A percentile compares a stretch with the other conserved stretches of the same genome.
Conservation (phyloP, 2,329 filamentous ascomycete species). For the Penicillium digitatum region DNA sequence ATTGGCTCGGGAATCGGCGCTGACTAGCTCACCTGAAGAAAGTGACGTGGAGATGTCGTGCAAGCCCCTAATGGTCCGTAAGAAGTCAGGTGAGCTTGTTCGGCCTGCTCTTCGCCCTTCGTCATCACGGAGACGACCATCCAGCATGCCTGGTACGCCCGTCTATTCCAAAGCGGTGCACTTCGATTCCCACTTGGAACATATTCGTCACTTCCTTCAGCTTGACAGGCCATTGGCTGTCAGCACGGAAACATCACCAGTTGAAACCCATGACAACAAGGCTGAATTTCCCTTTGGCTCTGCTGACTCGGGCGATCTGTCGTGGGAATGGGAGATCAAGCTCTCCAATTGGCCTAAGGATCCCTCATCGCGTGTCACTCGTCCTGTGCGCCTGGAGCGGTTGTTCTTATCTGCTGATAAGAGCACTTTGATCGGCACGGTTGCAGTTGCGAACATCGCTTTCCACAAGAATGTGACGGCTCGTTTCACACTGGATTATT, state of each 20-base stretch:
- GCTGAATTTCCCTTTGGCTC: constrained; percentile 77
- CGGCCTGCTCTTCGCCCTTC: constrained; percentile 80
- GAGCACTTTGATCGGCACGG: constrained; percentile 75
- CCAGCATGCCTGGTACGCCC: constrained; percentile 95
- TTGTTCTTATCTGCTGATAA: constrained; percentile 86
- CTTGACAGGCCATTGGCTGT: constrained; percentile 93
- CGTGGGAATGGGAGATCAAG: constrained; percentile 82
- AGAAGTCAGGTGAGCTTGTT: constrained; percentile 97
- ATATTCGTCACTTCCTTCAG: constrained; percentile 92
- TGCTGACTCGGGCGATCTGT: constrained; percentile 48
- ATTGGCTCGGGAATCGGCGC: constrained; percentile 41
- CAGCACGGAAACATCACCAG: constrained; percentile 87
- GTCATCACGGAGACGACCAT: constrained; percentile 71
- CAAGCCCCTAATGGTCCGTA: constrained; percentile 91
- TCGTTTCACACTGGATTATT: constrained; percentile 94
- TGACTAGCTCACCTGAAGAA: constrained; percentile 44
- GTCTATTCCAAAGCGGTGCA: constrained; percentile 97
- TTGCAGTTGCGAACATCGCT: constrained; percentile 80
- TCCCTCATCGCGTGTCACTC: constrained; percentile 54
- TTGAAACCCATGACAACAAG: constrained; percentile 82
- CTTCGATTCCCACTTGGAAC: constrained; percentile 93
- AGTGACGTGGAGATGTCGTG: constrained; percentile 57
- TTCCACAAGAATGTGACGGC: constrained; percentile 88
- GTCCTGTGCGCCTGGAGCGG: constrained; percentile 74
- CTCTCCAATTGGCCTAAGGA: constrained; percentile 77